Conservation (phyloP, 345 rosid species). For the Acer yangbiense region DNA sequence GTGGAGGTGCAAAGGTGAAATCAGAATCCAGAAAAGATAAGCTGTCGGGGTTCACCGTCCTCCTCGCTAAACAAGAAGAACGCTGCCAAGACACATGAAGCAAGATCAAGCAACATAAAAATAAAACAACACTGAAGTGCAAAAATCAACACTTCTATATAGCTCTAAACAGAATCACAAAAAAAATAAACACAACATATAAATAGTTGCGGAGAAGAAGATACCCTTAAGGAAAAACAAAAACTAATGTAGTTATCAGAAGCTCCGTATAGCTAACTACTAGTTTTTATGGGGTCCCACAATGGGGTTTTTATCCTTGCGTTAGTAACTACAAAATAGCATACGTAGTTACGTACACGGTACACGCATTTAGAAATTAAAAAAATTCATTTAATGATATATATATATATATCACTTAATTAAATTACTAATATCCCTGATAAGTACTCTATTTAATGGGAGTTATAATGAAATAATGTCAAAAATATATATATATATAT, state of each 20-base stretch:
- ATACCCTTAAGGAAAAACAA: constrained; percentile 8
- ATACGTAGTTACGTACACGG: constrained; percentile 31
- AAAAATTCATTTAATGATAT: too few species aligned
- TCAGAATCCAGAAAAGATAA: constrained; percentile 50
- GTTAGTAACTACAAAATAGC: background rate
- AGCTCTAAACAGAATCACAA: background rate
- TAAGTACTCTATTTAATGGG: background rate
- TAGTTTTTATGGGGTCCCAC: constrained; percentile 19
- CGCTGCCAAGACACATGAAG: constrained; percentile 47
- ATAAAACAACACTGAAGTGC: constrained; percentile 4
- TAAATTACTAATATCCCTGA: background rate
- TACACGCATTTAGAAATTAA: constrained; percentile 24
- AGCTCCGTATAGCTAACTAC: constrained; percentile 24
- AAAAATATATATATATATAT: background rate
- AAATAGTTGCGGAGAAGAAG: background rate
- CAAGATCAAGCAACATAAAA: constrained; percentile 15
- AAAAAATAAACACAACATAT: background rate
- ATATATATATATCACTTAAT: background rate
- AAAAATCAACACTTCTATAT: background rate
- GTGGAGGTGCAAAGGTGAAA: constrained; percentile 35
- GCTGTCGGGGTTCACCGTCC: constrained; percentile 49
- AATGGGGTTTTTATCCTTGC: constrained; percentile 12
- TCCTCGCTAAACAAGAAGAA: constrained; percentile 42
- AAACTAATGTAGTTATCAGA: constrained; percentile 19
- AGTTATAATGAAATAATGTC: background rate